Evolutionary conservation across 2,329 filamentous ascomycete species (phyloP), one percentile per base, ranked within the genome.

Genomic region (Coniochaeta hoffmannii): DNA sequence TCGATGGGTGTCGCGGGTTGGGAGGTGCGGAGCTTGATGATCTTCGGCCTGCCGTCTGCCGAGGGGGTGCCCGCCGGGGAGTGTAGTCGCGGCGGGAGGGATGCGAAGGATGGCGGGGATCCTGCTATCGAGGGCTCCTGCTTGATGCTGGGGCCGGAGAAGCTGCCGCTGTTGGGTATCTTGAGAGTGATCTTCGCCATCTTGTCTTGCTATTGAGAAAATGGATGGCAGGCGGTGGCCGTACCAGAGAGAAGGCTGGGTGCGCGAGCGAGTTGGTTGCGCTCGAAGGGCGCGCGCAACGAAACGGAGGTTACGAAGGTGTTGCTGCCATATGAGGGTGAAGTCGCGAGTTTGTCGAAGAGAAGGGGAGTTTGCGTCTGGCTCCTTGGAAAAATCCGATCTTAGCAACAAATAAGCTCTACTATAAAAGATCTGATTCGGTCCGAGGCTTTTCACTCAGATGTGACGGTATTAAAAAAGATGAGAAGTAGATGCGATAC

Each of bases 1-100:
- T 62, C 63, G 49, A 63, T 59, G 10, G 63, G 63, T 1, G 63
- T 64, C 2, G 64, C 46, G 9, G 63, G 63, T 46, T 55, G 60
- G 11, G 64, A 64, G 44, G 59, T 62, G 14, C 57, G 34, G 12
- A 62, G 55, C 8, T 31, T 54, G 11, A 65, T 63, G 51, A 66
- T 66, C 55, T 63, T 66, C 10, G 54, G 53, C 1, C 51, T 51
- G 3, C 60, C 60, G 30, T 55, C 53, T 6, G 60, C 60, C 6
- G 60, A 61, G 7, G 63, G 63, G 3, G 61, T 63, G 14, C 56
- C 50, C 4, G 44, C 58, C 36, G 61, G 50, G 10, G 57, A 56
- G 5, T 54, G 56, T 52, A 17, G 60, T 58, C 31, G 62, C 54
- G 5, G 61, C 52, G 22, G 59, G 55, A 9, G 58, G 24, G 41